These are phyloP conservation scores for Colletotrichum tofieldiae DNA, from an alignment of 2,329 filamentous ascomycete species.

Conservation along the genomic window DNA sequence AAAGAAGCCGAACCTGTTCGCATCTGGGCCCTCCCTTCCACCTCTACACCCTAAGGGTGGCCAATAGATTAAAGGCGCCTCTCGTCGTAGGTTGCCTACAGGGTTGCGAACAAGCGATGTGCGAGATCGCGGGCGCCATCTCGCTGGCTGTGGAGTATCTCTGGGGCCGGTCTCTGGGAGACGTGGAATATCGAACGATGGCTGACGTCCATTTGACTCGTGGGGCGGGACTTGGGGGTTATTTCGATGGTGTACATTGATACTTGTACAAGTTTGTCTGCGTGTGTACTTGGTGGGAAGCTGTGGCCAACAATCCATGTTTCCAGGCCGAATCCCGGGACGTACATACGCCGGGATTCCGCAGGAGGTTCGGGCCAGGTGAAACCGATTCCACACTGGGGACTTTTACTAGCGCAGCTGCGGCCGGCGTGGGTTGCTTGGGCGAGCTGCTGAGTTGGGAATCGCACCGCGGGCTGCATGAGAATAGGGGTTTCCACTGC, in stretches of 20 bases:
- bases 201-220: background rate
- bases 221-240: conserved; percentile 3
- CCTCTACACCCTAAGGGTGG: background rate
- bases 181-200: conserved; percentile 36
- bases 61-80: conserved; percentile 1
- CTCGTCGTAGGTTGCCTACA: conserved; percentile 12
- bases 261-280: conserved; percentile 1
- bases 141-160: conserved; percentile 1
- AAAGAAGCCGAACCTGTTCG: conserved; percentile 22
- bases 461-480: background rate
- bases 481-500: conserved; percentile 19
- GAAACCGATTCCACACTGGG: conserved; percentile 26
- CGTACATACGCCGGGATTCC: conserved; percentile 24
- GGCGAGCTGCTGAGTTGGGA: conserved; percentile 12
- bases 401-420: conserved; percentile 22
- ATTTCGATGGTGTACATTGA: background rate
- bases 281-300: background rate
- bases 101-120: conserved; percentile 2
- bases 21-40: background rate
- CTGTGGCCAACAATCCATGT: background rate
- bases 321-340: conserved; percentile 25
- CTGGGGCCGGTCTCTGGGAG: conserved; percentile 3
- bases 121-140: conserved; percentile 32
- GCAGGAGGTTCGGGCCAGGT: conserved; percentile 25
- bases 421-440: background rate